These are phyloP conservation scores for Xylaria acuta DNA, from an alignment of 495 filamentous ascomycete genomes.

Conservation along the genomic window DNA sequence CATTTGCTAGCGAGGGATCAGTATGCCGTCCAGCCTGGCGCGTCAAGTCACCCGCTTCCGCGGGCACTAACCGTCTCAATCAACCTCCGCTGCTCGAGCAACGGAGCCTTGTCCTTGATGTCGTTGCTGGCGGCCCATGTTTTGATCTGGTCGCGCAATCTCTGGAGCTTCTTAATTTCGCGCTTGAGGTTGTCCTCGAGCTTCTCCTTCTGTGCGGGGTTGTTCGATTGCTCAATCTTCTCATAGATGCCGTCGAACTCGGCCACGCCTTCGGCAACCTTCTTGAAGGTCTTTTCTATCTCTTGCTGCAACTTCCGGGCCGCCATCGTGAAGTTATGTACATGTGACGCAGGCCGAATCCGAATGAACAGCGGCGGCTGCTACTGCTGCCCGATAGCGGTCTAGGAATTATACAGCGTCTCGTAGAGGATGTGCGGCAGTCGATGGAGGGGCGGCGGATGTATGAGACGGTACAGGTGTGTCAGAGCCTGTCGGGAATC, in stretches of 20 bases:
- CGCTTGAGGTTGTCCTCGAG: conserved; percentile 96
- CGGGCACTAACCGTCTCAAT: conserved; percentile 82
- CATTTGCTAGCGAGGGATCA: conserved; percentile 78
- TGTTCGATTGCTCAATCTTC: conserved; percentile 89
- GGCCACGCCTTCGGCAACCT: conserved; percentile 88
- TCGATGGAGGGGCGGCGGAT: not conserved
- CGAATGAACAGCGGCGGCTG: not conserved
- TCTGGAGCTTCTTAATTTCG: conserved; percentile 99
- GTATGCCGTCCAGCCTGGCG: conserved; percentile 13
- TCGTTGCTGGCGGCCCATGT: conserved; percentile 97
- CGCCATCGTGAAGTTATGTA: conserved; percentile 68
- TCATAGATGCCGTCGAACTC: conserved; percentile 94
- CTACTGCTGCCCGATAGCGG: not conserved
- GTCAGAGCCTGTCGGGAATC: conserved; percentile 10
- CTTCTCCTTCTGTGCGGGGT: conserved; percentile 96
- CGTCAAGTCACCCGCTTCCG: conserved; percentile 7
- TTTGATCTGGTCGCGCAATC: conserved; percentile 97
- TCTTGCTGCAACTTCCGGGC: conserved; percentile 95
- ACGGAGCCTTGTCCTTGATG: conserved; percentile 97
- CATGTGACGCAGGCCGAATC: conserved; percentile 24
- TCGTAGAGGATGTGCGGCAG: not conserved
- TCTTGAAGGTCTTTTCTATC: conserved; percentile 98
- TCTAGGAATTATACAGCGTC: not conserved
- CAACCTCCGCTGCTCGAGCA: conserved; percentile 89
- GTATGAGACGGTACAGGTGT: not conserved